phyloP scores from a whole-genome alignment of 345 rosid species.

The Citrus hindsii region DNA sequence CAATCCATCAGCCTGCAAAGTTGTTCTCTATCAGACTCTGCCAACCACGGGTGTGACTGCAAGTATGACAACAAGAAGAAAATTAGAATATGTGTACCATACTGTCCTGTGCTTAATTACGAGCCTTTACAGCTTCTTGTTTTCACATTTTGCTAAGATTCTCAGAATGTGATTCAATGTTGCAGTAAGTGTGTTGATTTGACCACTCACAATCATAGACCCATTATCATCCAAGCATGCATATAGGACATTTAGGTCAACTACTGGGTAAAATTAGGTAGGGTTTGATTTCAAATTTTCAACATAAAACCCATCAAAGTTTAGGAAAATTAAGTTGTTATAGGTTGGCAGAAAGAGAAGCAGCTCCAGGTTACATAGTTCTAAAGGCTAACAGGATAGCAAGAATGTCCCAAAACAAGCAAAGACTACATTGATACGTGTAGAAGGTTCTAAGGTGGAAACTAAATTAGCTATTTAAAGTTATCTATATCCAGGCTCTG shows the following conservation, averaged over 20 bases:
- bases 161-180: background rate
- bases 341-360: background rate
- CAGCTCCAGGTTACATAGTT: background rate
- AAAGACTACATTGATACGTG: background rate
- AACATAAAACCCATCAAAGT: background rate
- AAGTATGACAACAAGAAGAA: conserved; percentile 11
- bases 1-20: conserved; percentile 93
- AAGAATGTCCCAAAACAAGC: background rate
- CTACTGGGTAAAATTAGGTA: background rate
- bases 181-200: background rate
- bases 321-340: background rate
- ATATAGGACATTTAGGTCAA: background rate
- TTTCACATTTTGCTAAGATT: background rate
- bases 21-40: conserved; percentile 86
- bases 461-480: background rate
- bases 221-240: background rate
- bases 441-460: background rate
- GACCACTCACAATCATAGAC: background rate
- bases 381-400: background rate
- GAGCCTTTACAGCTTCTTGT: background rate
- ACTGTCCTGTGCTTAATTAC: background rate
- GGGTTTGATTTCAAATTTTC: background rate
- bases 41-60: conserved; percentile 98
- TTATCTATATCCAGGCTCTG: background rate
- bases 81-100: conserved; percentile 9